Percentiles rank a stretch among this genome's conserved stretches.
Evolutionary conservation across 2,329 filamentous ascomycete genomes (phyloP).

Genomic region (Stachybotrys elegans): DNA sequence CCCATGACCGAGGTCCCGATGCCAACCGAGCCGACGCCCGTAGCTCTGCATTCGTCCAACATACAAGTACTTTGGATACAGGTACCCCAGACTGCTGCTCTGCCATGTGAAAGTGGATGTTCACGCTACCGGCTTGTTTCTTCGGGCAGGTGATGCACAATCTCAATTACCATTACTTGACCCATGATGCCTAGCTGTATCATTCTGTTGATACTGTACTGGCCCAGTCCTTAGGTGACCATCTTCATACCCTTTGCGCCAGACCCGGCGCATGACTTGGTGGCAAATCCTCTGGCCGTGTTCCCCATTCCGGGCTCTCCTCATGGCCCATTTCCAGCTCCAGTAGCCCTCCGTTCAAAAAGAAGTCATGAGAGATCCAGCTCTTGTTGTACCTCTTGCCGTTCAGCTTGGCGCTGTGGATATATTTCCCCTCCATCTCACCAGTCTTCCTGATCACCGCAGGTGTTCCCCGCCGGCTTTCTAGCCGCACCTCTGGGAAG

Average conservation of each 20-base stretch:
- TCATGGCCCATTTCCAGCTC: constrained; percentile 47
- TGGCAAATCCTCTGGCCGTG: constrained; percentile 14
- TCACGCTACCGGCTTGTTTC: no score
- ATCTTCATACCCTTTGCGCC: neutral
- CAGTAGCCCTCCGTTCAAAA: constrained; percentile 49
- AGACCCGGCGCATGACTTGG: constrained; percentile 12
- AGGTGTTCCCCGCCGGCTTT: neutral
- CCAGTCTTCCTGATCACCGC: constrained; percentile 1
- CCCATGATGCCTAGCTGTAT: no score
- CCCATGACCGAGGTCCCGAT: no score
- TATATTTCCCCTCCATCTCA: constrained; percentile 40
- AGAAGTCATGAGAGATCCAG: constrained; percentile 59
- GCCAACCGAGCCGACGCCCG: no score
- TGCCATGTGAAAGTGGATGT: no score
- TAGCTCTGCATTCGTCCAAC: no score
- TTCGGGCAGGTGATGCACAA: no score
- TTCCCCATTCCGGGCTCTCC: constrained; percentile 36
- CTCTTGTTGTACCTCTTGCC: constrained; percentile 49
- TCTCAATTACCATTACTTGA: no score
- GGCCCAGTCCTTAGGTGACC: no score
- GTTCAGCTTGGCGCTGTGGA: constrained; percentile 53
- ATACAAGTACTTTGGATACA: no score
- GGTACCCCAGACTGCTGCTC: no score
- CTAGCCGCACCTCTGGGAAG: constrained; percentile 35
- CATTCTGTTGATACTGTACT: no score